A percentile compares a stretch with the other conserved stretches of the same genome.
These are phyloP conservation scores for Micractinium conductrix DNA, from an alignment of 139 green algal genomes.

Conservation along the genomic window DNA sequence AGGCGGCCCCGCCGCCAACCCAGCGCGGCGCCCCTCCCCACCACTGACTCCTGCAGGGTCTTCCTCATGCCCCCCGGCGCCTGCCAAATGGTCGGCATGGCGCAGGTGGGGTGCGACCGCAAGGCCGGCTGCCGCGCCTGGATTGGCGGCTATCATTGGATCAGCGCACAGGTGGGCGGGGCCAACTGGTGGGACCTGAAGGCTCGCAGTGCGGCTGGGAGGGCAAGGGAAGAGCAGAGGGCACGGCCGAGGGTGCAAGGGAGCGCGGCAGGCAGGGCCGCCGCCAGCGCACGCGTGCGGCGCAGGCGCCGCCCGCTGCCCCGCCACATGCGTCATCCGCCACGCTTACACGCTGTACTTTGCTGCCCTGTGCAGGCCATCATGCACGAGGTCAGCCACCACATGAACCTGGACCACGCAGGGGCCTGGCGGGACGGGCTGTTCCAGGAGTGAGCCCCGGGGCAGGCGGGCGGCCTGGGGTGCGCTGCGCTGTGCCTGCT, in stretches of 20 bases:
- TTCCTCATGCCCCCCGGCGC: slow-evolving; percentile 37
- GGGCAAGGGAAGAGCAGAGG: too few species aligned
- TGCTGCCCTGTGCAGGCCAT: too few species aligned
- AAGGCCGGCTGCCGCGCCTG: slow-evolving; percentile 36
- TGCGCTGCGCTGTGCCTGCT: neutral
- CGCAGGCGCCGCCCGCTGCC: too few species aligned
- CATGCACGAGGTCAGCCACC: slow-evolving; percentile 46
- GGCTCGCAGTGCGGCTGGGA: too few species aligned
- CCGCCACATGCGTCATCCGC: too few species aligned
- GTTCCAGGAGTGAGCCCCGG: neutral
- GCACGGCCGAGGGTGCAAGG: too few species aligned
- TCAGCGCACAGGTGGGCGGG: too few species aligned
- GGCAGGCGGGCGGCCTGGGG: neutral
- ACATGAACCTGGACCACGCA: slow-evolving; percentile 20
- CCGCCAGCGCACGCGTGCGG: too few species aligned
- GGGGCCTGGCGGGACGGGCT: neutral
- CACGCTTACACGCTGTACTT: too few species aligned
- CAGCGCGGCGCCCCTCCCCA: neutral
- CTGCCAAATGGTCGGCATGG: slow-evolving; percentile 45
- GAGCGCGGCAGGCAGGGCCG: too few species aligned
- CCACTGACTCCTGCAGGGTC: neutral
- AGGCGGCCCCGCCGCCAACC: too few species aligned
- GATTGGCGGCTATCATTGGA: slow-evolving; percentile 31
- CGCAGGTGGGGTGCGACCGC: slow-evolving; percentile 39
- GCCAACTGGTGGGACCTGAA: too few species aligned